Base-by-base conservation (phyloP, 768 basidiomycete species). In the Neoboletus brunneissimus region DNA sequence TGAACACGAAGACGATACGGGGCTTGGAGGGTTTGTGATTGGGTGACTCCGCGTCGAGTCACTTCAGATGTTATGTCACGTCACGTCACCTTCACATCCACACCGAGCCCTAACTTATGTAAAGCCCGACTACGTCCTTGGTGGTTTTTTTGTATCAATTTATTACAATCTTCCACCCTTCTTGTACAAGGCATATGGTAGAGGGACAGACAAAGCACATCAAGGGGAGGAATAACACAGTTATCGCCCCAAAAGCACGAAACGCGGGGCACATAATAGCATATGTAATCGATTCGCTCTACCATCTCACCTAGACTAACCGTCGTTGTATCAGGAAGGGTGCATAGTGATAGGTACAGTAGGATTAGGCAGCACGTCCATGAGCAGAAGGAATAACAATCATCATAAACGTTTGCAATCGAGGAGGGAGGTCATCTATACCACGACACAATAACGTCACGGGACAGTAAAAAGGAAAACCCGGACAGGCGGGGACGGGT, bases 321-420 rank as follows among this genome's bases (percentile, higher is more conserved):
- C 3, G 27, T 23, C 29, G 20, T 29, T 20, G 29, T 32, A 23
- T 34, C 51, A 22, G 15, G 12, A 40, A 32, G 45, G 45, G 23
- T 29, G 37, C 54, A 56, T 57, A 48, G n/a, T 22, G 29, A 15
- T 48, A 37, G 6, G 57, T 56, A 57, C 29, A 12, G 54, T 56
- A 56, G 10, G 6, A 37, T 43, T 18, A 40, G 40, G 43, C 53
- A 41, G 55, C 27, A 25, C 42, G 42, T 50, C 57, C 48, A 27
- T 45, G 44, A 50, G 12, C 35, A 15, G 27, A 25, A 38, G 25
- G 20, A 31, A 37, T 29, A 48, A 20, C 35, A 10, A 56, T 44
- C 40, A 32, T 60, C 50, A 59, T 22, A 45, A 48, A 49, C 50
- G 31, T 40, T 32, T 44, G 31, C 37, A 25, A 27, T 45, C 18